Evolutionary conservation across 2,329 filamentous ascomycete genomes (phyloP), one percentile per base, ranked within the genome.

Genomic region (Diaporthe longicolla): DNA sequence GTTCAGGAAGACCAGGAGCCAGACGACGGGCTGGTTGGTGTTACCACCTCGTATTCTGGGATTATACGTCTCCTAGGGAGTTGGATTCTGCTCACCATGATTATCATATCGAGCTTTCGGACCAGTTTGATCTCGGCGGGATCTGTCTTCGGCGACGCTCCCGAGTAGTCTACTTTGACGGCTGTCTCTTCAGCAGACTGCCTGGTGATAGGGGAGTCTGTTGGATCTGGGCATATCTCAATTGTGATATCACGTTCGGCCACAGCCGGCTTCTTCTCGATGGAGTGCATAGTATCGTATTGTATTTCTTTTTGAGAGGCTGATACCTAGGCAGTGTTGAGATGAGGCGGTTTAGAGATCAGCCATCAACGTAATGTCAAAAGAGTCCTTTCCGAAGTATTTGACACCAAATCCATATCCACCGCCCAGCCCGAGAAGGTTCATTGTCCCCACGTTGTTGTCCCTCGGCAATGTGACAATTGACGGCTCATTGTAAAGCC

Each of bases 41-140:
- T 63, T 35, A 65, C 1, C n/a, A 43, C 5, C 3, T 50, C 29
- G 21, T 17, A 1, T 4, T 3, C 45, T 19, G 3, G 26, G n/a
- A 11, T 15, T 4, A 4, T 29, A 3, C 19, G 5, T 11, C 11
- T 21, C 6, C 19, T 35, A 35, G 7, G 9, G 6, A 32, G 6
- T 3, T 13, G 21, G 7, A 57, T 10, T 9, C 19, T 50, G 7
- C 58, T 29, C 24, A 72, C 70, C 57, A 72, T 50, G 21, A 72
- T 65, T 10, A 59, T 45, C 32, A 63, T 40, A 19, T 72, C 70
- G 24, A 72, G 57, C 24, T 72, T 72, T 2, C 70, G 57, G 45
- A 72, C 70, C 21, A 72, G 70, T 48, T 35, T 72, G 48, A 65
- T 72, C 57, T 72, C 70, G 11, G 50, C 45, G 21, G 70, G 70